Percentiles rank a stretch among this genome's conserved stretches.
Conservation (phyloP, 176 grass and related monocot species). For the Paspalum notatum region DNA sequence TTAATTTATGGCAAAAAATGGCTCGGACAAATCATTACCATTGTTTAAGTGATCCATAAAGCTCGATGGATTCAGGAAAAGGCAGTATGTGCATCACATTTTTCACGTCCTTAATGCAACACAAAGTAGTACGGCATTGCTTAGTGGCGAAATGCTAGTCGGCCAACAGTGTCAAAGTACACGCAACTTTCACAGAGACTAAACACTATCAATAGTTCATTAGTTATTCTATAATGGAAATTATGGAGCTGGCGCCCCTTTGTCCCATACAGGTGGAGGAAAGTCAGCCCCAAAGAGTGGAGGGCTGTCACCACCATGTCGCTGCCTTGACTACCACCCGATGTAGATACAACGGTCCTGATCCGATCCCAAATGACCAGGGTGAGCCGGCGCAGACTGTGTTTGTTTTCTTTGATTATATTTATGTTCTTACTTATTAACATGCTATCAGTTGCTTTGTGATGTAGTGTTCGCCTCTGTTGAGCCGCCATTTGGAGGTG, state of each 20-base stretch:
- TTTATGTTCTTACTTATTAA: neutral
- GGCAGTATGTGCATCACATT: slow-evolving; percentile 12
- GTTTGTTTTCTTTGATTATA: neutral
- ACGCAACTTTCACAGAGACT: slow-evolving; percentile 31
- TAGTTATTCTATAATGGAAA: slow-evolving; percentile 39
- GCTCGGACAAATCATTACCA: neutral
- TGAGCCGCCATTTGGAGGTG: slow-evolving; percentile 36
- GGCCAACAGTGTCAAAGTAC: slow-evolving; percentile 34
- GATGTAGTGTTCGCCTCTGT: neutral
- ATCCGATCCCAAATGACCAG: neutral
- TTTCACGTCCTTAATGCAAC: slow-evolving; percentile 21
- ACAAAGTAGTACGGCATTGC: slow-evolving; percentile 22
- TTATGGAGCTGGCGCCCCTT: slow-evolving; percentile 15
- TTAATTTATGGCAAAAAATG: slow-evolving; percentile 10
- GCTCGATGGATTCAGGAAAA: slow-evolving; percentile 12
- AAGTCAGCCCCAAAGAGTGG: slow-evolving; percentile 39
- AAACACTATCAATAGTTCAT: slow-evolving; percentile 23
- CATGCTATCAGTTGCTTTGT: neutral
- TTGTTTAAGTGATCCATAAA: slow-evolving; percentile 9
- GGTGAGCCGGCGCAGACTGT: neutral
- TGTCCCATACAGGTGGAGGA: slow-evolving; percentile 22
- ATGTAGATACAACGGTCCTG: neutral
- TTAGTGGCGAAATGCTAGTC: slow-evolving; percentile 22
- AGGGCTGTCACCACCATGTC: slow-evolving; percentile 42
- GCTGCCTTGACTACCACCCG: neutral